Base-by-base conservation (phyloP, 495 filamentous ascomycete species). In the Astrothelium macrocarpum region DNA sequence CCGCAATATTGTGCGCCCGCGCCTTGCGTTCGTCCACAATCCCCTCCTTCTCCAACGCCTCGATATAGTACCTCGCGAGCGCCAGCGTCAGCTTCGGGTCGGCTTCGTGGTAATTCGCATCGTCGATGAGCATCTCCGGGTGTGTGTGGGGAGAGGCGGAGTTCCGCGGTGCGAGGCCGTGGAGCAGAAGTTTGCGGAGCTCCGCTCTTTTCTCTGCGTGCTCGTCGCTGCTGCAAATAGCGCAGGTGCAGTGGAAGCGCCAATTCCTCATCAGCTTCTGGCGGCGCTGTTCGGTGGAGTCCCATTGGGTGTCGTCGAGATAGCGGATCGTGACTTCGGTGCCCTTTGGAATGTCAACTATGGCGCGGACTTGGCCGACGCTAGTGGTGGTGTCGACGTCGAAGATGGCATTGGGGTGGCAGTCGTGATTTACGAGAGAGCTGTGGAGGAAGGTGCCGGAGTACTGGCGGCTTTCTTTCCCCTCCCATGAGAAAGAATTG, bases 241-340 rank as follows among this genome's bases (percentile, higher is more conserved):
- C 20, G 49, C 49, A 56, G 23, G 23, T 9, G 49, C 49, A 56
- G 23, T 56, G 23, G 1, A 56, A 56, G 23, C 2, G 23, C 49
- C 49, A 56, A 9, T 25, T 25, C 25, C 10, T 29, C 2, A 20
- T 4, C 49, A 56, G 16, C 2, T 56, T 9, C 23, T 10, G 23
- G 23, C 16, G 49, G 7, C 49, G 49, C 49, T 56, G 49, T 7
- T 16, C 23, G 23, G 49, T 16, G 11, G 23, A 25, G 9, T 9
- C 49, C 49, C 49, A 56, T n/a, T 11, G 11, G 23, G 26, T 25
- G 49, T 56, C 49, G 20, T 56, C 49, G 49, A 12, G 29, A 16
- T 56, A 56, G 20, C 25, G 49, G 49, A 56, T 56, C 5, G 49
- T 56, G 25, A 56, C 25, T 29, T 56, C 49, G 49, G 49, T 56